Conservation (phyloP, 116 monocot species). For the Phalaenopsis hybrid region DNA sequence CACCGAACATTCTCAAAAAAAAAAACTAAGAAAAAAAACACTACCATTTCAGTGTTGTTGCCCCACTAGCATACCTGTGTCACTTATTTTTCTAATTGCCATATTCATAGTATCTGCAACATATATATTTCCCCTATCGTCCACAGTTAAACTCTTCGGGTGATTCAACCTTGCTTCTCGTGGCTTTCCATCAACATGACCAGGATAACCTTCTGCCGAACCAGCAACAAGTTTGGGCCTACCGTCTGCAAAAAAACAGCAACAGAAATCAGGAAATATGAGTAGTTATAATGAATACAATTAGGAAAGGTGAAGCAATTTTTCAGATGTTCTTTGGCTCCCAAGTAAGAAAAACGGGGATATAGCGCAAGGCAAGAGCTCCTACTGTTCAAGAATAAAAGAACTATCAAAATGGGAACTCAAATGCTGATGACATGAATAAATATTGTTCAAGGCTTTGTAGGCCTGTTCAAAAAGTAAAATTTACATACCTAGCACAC, state of each 20-base stretch:
- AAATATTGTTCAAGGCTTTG: not conserved
- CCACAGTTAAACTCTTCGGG: slow-evolving; percentile 45
- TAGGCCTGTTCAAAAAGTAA: no score
- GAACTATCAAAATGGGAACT: not conserved
- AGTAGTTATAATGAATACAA: not conserved
- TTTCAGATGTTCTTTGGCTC: not conserved
- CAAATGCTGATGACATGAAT: not conserved
- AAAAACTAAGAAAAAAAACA: not conserved
- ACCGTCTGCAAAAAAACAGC: slow-evolving; percentile 5
- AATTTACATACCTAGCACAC: no score
- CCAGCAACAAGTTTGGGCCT: slow-evolving; percentile 34
- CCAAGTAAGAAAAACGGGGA: not conserved
- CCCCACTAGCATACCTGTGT: slow-evolving; percentile 23
- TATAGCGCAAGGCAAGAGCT: not conserved
- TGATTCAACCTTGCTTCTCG: slow-evolving; percentile 33
- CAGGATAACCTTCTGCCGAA: slow-evolving; percentile 43
- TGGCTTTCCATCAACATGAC: slow-evolving; percentile 50
- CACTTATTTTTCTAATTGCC: slow-evolving; percentile 56
- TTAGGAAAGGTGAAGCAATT: not conserved
- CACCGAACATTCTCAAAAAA: not conserved
- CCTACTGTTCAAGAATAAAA: not conserved
- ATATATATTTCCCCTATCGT: slow-evolving; percentile 50
- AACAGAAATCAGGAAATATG: not conserved
- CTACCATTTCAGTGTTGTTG: not conserved
- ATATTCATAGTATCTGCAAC: slow-evolving; percentile 45